Evolutionary conservation across 257 asterid species (phyloP).

Genomic region (Henckelia pumila): DNA sequence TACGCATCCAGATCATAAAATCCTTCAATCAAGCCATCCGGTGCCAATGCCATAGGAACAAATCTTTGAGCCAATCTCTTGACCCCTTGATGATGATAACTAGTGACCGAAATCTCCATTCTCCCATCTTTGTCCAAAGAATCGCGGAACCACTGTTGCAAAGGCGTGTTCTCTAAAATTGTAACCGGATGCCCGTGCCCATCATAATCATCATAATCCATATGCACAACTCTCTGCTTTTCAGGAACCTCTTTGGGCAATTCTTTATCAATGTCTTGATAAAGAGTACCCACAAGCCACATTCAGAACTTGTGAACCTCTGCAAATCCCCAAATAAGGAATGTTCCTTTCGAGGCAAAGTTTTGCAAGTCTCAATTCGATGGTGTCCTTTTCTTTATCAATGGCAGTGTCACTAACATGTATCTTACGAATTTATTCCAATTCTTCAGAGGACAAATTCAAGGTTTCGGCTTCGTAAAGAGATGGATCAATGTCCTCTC

Average conservation of each 20-base stretch:
- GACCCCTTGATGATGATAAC: slow-evolving; percentile 94
- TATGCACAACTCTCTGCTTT: slow-evolving; percentile 46
- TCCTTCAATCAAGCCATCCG: slow-evolving; percentile 81
- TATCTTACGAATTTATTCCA: slow-evolving; percentile 55
- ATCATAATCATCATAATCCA: slow-evolving; percentile 72
- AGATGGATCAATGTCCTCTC: slow-evolving; percentile 80
- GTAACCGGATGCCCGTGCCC: slow-evolving; percentile 65
- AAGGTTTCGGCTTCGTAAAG: slow-evolving; percentile 58
- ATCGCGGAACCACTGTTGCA: slow-evolving; percentile 67
- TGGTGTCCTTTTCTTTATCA: slow-evolving; percentile 75
- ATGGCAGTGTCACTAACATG: slow-evolving; percentile 72
- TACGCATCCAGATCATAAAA: slow-evolving; percentile 81
- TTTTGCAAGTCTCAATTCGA: slow-evolving; percentile 70
- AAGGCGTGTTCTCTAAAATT: slow-evolving; percentile 57
- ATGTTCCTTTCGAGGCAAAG: slow-evolving; percentile 83
- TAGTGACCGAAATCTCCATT: slow-evolving; percentile 64
- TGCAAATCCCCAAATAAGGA: too few species aligned
- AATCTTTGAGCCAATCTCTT: slow-evolving; percentile 77
- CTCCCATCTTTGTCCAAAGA: slow-evolving; percentile 43
- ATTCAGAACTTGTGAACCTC: too few species aligned
- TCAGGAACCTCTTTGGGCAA: slow-evolving; percentile 22
- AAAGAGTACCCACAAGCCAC: slow-evolving; percentile 90
- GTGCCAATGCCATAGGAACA: slow-evolving; percentile 84
- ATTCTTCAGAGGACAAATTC: slow-evolving; percentile 47
- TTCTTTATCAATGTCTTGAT: slow-evolving; percentile 72